Percentiles rank a stretch among this genome's conserved stretches.
Conservation (phyloP, 257 asterid genomes). For the Solanum arcanum region DNA sequence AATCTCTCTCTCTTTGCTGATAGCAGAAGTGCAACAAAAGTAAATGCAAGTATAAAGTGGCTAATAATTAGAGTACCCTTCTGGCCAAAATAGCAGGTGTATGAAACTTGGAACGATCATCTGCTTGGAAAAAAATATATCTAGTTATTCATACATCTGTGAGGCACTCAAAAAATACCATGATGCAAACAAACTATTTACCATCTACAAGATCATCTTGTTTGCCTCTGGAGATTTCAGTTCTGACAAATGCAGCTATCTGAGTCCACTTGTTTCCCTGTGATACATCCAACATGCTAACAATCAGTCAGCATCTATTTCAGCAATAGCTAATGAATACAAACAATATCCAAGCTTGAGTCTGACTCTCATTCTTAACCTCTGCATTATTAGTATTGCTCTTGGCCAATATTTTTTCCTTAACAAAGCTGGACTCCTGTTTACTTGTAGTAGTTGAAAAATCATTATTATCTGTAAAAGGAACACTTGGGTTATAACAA, state of each 20-base stretch:
- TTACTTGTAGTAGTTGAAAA: conserved; percentile 13
- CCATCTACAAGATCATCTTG: conserved; percentile 35
- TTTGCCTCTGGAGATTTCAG: conserved; percentile 32
- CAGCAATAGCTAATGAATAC: background rate
- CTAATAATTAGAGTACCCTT: conserved; percentile 45
- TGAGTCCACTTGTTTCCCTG: conserved; percentile 25
- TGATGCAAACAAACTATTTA: conserved; percentile 12
- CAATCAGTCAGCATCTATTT: conserved; percentile 19
- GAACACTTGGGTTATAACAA: background rate
- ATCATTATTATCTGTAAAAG: conserved; percentile 36
- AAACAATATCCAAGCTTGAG: background rate
- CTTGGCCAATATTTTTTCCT: conserved; percentile 21
- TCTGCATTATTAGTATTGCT: conserved; percentile 25
- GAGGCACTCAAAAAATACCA: background rate
- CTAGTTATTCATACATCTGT: background rate
- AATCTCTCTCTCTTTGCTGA: background rate
- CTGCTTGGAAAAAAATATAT: conserved; percentile 28
- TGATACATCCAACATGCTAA: conserved; percentile 4
- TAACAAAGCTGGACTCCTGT: conserved; percentile 37
- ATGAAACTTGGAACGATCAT: conserved; percentile 34
- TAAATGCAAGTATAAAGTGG: background rate
- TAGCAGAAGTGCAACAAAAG: background rate
- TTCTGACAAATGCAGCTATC: conserved; percentile 22
- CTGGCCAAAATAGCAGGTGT: conserved; percentile 46
- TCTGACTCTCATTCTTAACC: conserved; percentile 27